A percentile compares a stretch with the other conserved stretches of the same genome.
Conservation (phyloP, 2,329 filamentous ascomycete species). For the Phaeosphaeriaceae sp. region DNA sequence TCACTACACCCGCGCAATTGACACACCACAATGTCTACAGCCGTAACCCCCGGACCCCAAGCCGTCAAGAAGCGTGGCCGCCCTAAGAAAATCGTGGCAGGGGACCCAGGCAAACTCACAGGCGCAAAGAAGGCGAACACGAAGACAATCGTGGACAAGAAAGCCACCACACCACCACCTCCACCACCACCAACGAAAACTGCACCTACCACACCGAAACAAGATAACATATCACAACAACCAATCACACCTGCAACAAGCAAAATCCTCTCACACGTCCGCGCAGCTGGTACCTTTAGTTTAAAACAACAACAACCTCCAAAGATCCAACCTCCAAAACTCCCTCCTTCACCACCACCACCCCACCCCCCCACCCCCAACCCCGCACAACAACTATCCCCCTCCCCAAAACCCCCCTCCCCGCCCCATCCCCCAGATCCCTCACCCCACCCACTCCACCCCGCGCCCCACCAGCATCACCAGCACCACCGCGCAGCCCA, state of each 20-base stretch:
- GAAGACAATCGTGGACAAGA: conserved; percentile 18
- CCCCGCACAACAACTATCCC: conserved; percentile 30
- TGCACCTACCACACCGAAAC: neutral
- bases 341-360: neutral
- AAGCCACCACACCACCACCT: conserved; percentile 11
- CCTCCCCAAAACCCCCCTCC: conserved; percentile 26
- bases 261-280: conserved; percentile 41
- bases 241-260: conserved; percentile 32
- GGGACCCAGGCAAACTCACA: conserved; percentile 22
- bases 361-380: conserved; percentile 2
- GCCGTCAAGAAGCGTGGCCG: conserved; percentile 40
- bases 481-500: conserved; percentile 4
- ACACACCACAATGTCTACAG: conserved; percentile 14
- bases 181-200: neutral
- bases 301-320: conserved; percentile 63
- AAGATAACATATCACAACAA: neutral
- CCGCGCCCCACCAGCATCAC: conserved; percentile 10
- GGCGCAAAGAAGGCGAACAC: no score
- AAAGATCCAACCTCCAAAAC: conserved; percentile 1
- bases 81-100: conserved; percentile 39
- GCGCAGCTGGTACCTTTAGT: conserved; percentile 41
- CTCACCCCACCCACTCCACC: conserved; percentile 6
- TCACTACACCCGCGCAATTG: no score
- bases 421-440: conserved; percentile 5
- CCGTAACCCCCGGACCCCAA: conserved; percentile 16